Conservation (phyloP, 2,329 filamentous ascomycete species). For the Pseudogymnoascus sp. region DNA sequence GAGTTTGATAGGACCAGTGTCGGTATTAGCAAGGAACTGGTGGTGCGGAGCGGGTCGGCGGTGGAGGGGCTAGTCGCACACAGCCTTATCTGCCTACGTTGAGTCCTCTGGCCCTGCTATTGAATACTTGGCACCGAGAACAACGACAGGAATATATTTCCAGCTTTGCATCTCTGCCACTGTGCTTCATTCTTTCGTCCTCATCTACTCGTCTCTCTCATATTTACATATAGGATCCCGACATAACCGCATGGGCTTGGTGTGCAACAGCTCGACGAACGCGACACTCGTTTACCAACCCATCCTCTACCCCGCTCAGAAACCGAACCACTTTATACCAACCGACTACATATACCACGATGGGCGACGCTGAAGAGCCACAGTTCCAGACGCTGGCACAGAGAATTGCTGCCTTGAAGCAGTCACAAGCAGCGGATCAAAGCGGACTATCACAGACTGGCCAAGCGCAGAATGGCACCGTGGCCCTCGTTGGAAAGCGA, state of each 20-base stretch:
- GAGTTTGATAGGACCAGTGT: background rate
- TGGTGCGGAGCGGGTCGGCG: background rate
- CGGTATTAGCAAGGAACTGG: background rate
- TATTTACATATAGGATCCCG: background rate
- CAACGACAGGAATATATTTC: background rate
- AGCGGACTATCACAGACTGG: background rate
- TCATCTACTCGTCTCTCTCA: background rate
- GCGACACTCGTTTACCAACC: background rate
- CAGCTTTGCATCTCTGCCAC: background rate
- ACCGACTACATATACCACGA: slow-evolving; percentile 23
- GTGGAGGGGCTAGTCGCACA: slow-evolving; percentile 1
- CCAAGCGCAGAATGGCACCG: slow-evolving; percentile 46
- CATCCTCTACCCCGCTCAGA: background rate
- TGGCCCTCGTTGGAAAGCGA: slow-evolving; percentile 31
- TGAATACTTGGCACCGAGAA: background rate
- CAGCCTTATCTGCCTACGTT: slow-evolving; percentile 2
- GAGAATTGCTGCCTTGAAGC: slow-evolving; percentile 55
- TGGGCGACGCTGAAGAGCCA: slow-evolving; percentile 55
- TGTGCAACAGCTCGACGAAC: background rate
- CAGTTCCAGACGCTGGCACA: slow-evolving; percentile 52
- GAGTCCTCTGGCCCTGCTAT: background rate
- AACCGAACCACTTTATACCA: background rate
- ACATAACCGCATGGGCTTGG: background rate
- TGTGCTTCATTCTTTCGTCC: background rate
- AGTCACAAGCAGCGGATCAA: slow-evolving; percentile 17